Percentiles rank a stretch among this genome's conserved stretches.
Conservation (phyloP, 192 early-diverging fungal species). For the Spizellomyces punctatus region DNA sequence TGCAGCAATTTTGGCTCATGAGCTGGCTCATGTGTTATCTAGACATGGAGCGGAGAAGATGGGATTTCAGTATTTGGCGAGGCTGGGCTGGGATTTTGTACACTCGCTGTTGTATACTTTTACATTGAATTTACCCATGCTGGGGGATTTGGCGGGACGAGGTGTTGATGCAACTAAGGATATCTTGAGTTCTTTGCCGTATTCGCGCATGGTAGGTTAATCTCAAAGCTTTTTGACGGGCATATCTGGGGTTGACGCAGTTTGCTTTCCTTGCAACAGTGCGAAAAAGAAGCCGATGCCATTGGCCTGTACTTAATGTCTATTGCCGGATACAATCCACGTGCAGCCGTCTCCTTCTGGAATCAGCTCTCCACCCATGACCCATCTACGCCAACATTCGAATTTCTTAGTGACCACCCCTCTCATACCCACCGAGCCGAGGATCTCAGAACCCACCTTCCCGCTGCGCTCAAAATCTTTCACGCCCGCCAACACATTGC, state of each 20-base stretch:
- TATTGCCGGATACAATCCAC: slow-evolving; percentile 45
- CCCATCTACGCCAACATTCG: slow-evolving; percentile 1
- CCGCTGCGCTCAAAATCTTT: slow-evolving; percentile 42
- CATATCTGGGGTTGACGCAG: not conserved
- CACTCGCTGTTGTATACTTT: slow-evolving; percentile 45
- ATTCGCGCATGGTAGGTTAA: slow-evolving; percentile 40
- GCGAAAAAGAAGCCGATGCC: slow-evolving; percentile 50
- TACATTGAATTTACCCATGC: slow-evolving; percentile 42
- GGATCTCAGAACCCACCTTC: slow-evolving; percentile 36
- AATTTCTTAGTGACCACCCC: slow-evolving; percentile 47
- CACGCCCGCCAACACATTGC: slow-evolving; percentile 13
- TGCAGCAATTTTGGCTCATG: slow-evolving; percentile 44
- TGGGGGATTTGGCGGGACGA: slow-evolving; percentile 42
- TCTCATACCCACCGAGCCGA: slow-evolving; percentile 37
- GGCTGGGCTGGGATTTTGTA: slow-evolving; percentile 28
- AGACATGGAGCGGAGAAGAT: slow-evolving; percentile 41
- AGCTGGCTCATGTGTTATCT: slow-evolving; percentile 43
- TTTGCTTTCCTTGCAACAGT: slow-evolving; percentile 16
- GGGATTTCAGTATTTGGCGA: slow-evolving; percentile 33
- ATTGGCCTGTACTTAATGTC: slow-evolving; percentile 52
- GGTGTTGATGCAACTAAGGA: slow-evolving; percentile 33
- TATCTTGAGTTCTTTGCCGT: slow-evolving; percentile 37
- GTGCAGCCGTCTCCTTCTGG: slow-evolving; percentile 37
- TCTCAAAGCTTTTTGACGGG: not conserved
- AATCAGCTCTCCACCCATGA: slow-evolving; percentile 11